These are phyloP conservation scores for Pluteus cervinus DNA, from an alignment of 768 basidiomycete genomes.

Conservation along the genomic window DNA sequence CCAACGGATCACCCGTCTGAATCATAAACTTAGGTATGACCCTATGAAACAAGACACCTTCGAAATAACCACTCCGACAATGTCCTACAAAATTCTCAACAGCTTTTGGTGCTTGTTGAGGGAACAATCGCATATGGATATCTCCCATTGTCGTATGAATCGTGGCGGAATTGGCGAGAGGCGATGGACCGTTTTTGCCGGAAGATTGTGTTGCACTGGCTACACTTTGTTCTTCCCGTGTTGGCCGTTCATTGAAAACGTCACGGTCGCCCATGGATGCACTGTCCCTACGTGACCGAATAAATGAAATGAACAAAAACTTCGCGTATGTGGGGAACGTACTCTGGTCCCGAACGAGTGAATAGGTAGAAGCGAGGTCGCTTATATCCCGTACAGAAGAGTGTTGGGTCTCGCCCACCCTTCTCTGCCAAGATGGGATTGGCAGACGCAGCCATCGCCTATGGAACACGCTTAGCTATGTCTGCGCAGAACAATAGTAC, in stretches of 20 bases:
- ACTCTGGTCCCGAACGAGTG: constrained; percentile 88
- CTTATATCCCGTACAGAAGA: constrained; percentile 93
- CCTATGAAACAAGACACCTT: constrained; percentile 92
- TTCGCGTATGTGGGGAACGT: constrained; percentile 22
- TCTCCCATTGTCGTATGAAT: constrained; percentile 97
- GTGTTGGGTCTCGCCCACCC: constrained; percentile 78
- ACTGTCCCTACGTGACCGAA: constrained; percentile 50
- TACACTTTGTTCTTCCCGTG: constrained; percentile 89
- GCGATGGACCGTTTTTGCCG: constrained; percentile 53
- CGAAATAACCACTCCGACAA: constrained; percentile 83
- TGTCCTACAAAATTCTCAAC: constrained; percentile 98
- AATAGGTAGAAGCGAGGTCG: constrained; percentile 93
- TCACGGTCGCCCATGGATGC: constrained; percentile 90
- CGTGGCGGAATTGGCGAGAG: constrained; percentile 72
- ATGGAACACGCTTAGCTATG: constrained; percentile 6
- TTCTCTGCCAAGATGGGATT: constrained; percentile 92
- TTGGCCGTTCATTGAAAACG: constrained; percentile 97
- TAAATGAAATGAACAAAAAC: constrained; percentile 1
- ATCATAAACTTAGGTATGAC: constrained; percentile 99
- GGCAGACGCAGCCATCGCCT: constrained; percentile 94
- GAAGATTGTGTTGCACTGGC: constrained; percentile 53
- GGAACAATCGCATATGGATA: constrained; percentile 85
- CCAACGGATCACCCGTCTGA: constrained; percentile 93
- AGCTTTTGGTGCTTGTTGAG: constrained; percentile 86
- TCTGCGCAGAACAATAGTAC: background rate